Conservation (phyloP, 2,329 filamentous ascomycete genomes). For the Pyricularia sp. region DNA sequence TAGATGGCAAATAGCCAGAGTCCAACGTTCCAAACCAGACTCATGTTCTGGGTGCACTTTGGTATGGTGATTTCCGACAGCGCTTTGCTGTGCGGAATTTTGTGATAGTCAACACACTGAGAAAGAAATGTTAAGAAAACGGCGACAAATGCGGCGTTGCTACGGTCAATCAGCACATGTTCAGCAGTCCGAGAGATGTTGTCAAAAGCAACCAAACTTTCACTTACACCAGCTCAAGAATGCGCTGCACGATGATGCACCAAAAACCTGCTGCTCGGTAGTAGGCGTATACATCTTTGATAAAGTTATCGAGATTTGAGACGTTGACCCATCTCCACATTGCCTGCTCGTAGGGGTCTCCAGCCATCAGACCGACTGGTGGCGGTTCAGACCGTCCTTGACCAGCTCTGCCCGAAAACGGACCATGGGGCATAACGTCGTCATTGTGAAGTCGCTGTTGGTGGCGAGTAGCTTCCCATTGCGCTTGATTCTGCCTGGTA, state of each 20-base stretch:
- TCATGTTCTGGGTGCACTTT: slow-evolving; percentile 66
- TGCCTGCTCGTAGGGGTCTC: slow-evolving; percentile 53
- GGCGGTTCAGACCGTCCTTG: slow-evolving; percentile 7
- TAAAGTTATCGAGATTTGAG: slow-evolving; percentile 76
- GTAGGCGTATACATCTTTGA: slow-evolving; percentile 75
- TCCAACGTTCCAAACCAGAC: slow-evolving; percentile 59
- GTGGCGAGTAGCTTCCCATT: slow-evolving; percentile 41
- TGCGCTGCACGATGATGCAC: slow-evolving; percentile 64
- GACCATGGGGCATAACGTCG: slow-evolving; percentile 13
- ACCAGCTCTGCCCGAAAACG: slow-evolving; percentile 11
- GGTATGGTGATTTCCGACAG: slow-evolving; percentile 46
- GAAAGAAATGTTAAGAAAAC: slow-evolving; percentile 71
- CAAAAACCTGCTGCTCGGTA: slow-evolving; percentile 72
- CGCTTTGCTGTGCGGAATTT: slow-evolving; percentile 51
- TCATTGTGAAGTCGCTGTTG: slow-evolving; percentile 38
- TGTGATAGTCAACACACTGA: slow-evolving; percentile 73
- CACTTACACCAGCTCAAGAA: slow-evolving; percentile 59
- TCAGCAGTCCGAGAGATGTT: background rate
- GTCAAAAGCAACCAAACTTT: background rate
- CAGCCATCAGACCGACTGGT: slow-evolving; percentile 10
- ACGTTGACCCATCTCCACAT: slow-evolving; percentile 92
- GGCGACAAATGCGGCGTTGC: slow-evolving; percentile 71
- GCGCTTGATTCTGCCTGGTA: slow-evolving; percentile 29
- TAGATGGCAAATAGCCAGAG: slow-evolving; percentile 79
- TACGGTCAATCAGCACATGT: slow-evolving; percentile 16